A percentile compares a stretch with the other conserved stretches of the same genome.
Evolutionary conservation across 1,284 basidiomycete species (phyloP).

Genomic region (Veloboletus limbatus): DNA sequence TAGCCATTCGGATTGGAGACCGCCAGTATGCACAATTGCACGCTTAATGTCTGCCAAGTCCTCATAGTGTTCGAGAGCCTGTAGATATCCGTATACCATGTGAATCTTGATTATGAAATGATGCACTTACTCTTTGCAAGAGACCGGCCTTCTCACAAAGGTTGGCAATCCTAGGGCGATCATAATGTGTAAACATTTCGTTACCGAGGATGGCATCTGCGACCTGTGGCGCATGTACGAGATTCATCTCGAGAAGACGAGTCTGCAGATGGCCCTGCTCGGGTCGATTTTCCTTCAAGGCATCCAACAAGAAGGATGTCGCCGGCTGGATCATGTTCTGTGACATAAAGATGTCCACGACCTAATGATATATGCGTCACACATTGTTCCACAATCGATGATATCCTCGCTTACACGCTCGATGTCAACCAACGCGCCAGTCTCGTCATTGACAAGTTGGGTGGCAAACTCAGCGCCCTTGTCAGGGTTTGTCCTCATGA

Average conservation of each 20-base stretch:
- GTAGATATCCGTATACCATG: conserved; percentile 17
- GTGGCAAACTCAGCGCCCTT: conserved; percentile 98
- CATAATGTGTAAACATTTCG: conserved; percentile 98
- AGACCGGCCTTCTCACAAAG: conserved; percentile 98
- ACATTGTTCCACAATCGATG: not conserved
- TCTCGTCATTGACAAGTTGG: conserved; percentile 94
- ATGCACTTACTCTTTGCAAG: conserved; percentile 73
- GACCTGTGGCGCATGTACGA: conserved; percentile 96
- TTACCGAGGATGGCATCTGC: conserved; percentile 99
- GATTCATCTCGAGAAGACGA: conserved; percentile 96
- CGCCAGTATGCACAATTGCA: conserved; percentile 91
- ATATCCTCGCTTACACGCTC: conserved; percentile 64
- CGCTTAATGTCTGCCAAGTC: conserved; percentile 98
- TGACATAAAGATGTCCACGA: conserved; percentile 98
- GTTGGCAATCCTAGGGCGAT: conserved; percentile 95
- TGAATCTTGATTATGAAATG: not conserved
- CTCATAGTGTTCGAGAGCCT: conserved; percentile 98
- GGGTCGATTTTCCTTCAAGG: conserved; percentile 98
- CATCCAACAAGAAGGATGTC: conserved; percentile 96
- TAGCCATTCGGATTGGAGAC: conserved; percentile 93
- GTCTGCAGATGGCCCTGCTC: conserved; percentile 98
- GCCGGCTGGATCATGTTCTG: conserved; percentile 99
- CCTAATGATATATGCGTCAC: conserved; percentile 41
- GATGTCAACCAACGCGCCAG: conserved; percentile 90
- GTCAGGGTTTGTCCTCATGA: conserved; percentile 96